A percentile compares a stretch with the other conserved stretches of the same genome.
Conservation (phyloP, 192 early-diverging fungal species). For the Coemansia sp. region DNA sequence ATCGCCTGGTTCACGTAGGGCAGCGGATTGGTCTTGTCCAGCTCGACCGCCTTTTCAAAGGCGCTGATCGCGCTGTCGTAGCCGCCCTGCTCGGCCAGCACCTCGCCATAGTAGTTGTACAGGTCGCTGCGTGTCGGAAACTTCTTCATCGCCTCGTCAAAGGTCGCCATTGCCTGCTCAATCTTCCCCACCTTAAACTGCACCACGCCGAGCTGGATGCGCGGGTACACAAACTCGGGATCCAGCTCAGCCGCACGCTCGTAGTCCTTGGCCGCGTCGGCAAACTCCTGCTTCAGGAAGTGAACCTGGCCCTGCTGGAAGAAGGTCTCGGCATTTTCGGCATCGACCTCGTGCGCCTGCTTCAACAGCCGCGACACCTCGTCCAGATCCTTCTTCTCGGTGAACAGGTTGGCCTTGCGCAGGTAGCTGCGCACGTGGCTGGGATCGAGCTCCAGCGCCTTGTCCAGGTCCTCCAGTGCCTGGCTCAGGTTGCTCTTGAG, state of each 20-base stretch:
- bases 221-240: slow-evolving; percentile 76
- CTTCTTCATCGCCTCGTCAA: slow-evolving; percentile 71
- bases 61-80: slow-evolving; percentile 75
- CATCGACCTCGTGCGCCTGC: slow-evolving; percentile 53
- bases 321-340: slow-evolving; percentile 81
- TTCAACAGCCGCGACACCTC: slow-evolving; percentile 28
- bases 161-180: slow-evolving; percentile 67
- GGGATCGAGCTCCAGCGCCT: slow-evolving; percentile 72
- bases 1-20: slow-evolving; percentile 98
- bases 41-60: slow-evolving; percentile 84
- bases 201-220: slow-evolving; percentile 93
- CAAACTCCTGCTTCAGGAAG: slow-evolving; percentile 80
- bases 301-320: slow-evolving; percentile 69
- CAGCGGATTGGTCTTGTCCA: slow-evolving; percentile 80
- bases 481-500: slow-evolving; percentile 74
- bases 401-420: slow-evolving; percentile 86
- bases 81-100: slow-evolving; percentile 80
- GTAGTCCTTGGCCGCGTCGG: slow-evolving; percentile 81
- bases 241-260: slow-evolving; percentile 74
- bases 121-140: slow-evolving; percentile 83
- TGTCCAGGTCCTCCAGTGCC: slow-evolving; percentile 73
- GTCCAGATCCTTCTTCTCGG: slow-evolving; percentile 68
- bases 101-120: slow-evolving; percentile 97
- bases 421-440: slow-evolving; percentile 79
- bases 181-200: slow-evolving; percentile 85